phyloP scores from a whole-genome alignment of 768 basidiomycete genomes.

The Phanerodontia chrysosporium region DNA sequence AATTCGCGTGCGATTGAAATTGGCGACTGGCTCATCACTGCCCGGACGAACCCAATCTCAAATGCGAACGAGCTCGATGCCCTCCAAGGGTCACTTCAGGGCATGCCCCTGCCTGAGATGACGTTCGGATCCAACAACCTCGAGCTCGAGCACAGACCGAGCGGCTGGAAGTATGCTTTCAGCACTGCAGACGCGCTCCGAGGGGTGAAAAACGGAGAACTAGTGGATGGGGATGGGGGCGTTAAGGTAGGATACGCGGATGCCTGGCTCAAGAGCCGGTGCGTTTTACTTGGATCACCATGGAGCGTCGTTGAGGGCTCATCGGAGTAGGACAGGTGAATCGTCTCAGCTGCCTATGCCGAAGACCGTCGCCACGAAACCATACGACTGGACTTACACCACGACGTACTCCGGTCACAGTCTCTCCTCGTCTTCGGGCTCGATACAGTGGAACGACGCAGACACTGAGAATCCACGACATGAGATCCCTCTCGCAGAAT shows the following conservation, averaged over 20 bases:
- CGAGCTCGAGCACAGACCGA: constrained; percentile 57
- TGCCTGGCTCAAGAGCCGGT: constrained; percentile 90
- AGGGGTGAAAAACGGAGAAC: constrained; percentile 71
- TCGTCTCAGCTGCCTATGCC: constrained; percentile 64
- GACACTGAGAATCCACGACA: constrained; percentile 56
- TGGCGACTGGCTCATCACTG: constrained; percentile 63
- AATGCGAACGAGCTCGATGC: constrained; percentile 71
- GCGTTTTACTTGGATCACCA: constrained; percentile 20
- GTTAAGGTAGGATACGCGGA: constrained; percentile 95
- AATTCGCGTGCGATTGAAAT: constrained; percentile 68
- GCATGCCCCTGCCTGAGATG: constrained; percentile 91
- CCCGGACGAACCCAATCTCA: constrained; percentile 74
- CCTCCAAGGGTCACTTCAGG: constrained; percentile 55
- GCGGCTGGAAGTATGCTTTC: constrained; percentile 65
- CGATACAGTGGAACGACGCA: constrained; percentile 45
- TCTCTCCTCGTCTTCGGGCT: constrained; percentile 16
- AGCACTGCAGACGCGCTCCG: constrained; percentile 62
- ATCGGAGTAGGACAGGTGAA: constrained; percentile 60
- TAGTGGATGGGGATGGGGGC: constrained; percentile 78
- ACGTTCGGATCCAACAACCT: constrained; percentile 87
- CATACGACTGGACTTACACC: constrained; percentile 98
- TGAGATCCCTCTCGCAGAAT: constrained; percentile 76
- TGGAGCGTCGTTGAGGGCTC: constrained; percentile 13
- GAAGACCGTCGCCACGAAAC: constrained; percentile 70
- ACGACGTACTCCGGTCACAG: constrained; percentile 75